Percentiles rank a stretch among this genome's conserved stretches.
phyloP scores from a whole-genome alignment of 306 rosid genomes.

The Citrullus colocynthis region DNA sequence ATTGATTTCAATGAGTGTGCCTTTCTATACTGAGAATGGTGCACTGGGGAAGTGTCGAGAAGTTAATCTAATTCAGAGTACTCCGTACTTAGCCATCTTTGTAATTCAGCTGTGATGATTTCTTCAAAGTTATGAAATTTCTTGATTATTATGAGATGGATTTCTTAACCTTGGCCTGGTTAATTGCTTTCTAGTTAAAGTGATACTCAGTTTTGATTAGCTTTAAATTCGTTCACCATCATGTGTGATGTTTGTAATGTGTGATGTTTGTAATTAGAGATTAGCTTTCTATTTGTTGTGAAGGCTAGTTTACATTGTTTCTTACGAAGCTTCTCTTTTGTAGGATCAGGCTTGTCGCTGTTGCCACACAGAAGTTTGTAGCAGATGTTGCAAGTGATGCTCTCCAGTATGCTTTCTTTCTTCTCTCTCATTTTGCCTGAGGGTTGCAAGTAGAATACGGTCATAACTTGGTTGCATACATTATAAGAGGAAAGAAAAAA shows the following conservation, averaged over 20 bases:
- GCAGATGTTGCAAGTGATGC: constrained; percentile 64
- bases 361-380: constrained; percentile 68
- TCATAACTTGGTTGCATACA: neutral
- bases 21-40: constrained; percentile 48
- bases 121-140: neutral
- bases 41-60: neutral
- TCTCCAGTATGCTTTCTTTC: constrained; percentile 16
- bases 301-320: neutral
- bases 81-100: neutral
- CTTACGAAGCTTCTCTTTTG: constrained; percentile 2
- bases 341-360: constrained; percentile 67
- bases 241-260: neutral
- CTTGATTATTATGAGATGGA: neutral
- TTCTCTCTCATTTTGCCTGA: neutral
- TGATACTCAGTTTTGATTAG: neutral
- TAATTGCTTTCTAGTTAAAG: neutral
- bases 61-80: neutral
- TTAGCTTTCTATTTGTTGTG: neutral
- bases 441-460: neutral
- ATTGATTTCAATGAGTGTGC: constrained; percentile 10
- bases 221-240: neutral
- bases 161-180: neutral
- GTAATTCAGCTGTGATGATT: neutral
- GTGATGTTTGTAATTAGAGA: neutral
- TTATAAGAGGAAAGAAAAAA: too few relatives aligned